Evolutionary conservation across 2,329 filamentous ascomycete genomes (phyloP).

Genomic region (Cordyceps tenuipes): DNA sequence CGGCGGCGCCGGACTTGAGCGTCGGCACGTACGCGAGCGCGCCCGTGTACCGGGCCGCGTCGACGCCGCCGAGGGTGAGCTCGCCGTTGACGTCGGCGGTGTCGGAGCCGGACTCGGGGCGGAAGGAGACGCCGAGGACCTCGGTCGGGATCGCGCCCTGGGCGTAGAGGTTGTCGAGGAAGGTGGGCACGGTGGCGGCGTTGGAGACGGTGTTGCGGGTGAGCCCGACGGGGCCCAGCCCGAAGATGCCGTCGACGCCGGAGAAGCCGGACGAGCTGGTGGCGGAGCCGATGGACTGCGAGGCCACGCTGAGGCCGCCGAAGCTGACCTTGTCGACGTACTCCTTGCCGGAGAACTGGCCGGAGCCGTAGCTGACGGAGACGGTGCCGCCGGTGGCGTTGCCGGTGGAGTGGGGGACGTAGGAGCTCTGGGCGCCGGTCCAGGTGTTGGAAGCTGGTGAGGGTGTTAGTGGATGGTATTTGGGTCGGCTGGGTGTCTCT

Average conservation of each 20-base stretch:
- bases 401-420: conserved; percentile 4
- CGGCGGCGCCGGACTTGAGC: conserved; percentile 12
- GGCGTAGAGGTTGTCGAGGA: conserved; percentile 21
- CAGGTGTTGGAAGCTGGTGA: conserved; percentile 19
- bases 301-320: conserved; percentile 19
- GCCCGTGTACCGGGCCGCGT: conserved; percentile 16
- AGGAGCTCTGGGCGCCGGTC: conserved; percentile 8
- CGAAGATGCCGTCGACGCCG: conserved; percentile 12
- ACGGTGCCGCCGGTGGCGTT: conserved; percentile 17
- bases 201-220: conserved; percentile 20
- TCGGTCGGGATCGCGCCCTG: conserved; percentile 21
- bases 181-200: conserved; percentile 20
- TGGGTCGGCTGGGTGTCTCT: too few relatives aligned
- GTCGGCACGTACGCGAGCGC: conserved; percentile 16
- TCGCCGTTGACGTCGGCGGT: conserved; percentile 18
- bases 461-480: too few relatives aligned
- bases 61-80: conserved; percentile 18
- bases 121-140: conserved; percentile 23
- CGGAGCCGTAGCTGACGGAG: conserved; percentile 20
- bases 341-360: conserved; percentile 20
- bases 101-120: conserved; percentile 19
- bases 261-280: conserved; percentile 2
- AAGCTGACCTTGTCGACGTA: conserved; percentile 24
- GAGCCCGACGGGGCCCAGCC: conserved; percentile 20
- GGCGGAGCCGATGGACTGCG: conserved; percentile 11